Evolutionary conservation across 2,329 filamentous ascomycete genomes (phyloP).

Genomic region (Geoglossum cookeanum): DNA sequence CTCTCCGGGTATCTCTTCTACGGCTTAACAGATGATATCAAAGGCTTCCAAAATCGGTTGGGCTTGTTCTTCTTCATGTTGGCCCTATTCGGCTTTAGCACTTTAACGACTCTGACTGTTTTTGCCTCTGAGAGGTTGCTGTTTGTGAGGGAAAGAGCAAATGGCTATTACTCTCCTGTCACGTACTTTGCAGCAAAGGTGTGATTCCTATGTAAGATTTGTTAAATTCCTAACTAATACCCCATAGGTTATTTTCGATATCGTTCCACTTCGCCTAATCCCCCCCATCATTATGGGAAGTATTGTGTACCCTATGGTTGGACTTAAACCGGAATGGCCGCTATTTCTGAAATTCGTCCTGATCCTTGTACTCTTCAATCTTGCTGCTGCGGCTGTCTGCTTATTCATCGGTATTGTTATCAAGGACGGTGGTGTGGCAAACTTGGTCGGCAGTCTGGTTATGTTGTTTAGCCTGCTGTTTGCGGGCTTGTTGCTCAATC

Average conservation of each 20-base stretch:
- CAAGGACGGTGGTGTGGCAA: constrained; percentile 78
- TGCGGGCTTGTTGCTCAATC: constrained; percentile 82
- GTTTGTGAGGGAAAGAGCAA: constrained; percentile 84
- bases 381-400: constrained; percentile 83
- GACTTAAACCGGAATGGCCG: constrained; percentile 58
- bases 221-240: background rate
- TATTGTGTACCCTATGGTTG: constrained; percentile 97
- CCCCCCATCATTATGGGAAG: constrained; percentile 88
- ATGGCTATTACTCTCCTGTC: constrained; percentile 86
- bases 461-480: constrained; percentile 97
- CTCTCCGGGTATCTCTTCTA: constrained; percentile 94
- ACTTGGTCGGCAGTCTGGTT: constrained; percentile 79
- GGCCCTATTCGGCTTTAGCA: constrained; percentile 91
- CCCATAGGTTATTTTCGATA: constrained; percentile 70
- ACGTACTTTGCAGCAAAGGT: constrained; percentile 82
- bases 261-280: constrained; percentile 81
- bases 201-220: background rate
- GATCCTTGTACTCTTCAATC: constrained; percentile 85
- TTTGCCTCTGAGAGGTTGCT: constrained; percentile 81
- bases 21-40: constrained; percentile 84
- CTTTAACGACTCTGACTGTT: constrained; percentile 78
- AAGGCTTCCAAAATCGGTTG: constrained; percentile 91
- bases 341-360: constrained; percentile 87
- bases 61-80: constrained; percentile 96
- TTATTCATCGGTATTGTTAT: constrained; percentile 93